Base-by-base conservation (phyloP, 129 eudicot genomes). In the Helichrysum umbraculigerum region DNA sequence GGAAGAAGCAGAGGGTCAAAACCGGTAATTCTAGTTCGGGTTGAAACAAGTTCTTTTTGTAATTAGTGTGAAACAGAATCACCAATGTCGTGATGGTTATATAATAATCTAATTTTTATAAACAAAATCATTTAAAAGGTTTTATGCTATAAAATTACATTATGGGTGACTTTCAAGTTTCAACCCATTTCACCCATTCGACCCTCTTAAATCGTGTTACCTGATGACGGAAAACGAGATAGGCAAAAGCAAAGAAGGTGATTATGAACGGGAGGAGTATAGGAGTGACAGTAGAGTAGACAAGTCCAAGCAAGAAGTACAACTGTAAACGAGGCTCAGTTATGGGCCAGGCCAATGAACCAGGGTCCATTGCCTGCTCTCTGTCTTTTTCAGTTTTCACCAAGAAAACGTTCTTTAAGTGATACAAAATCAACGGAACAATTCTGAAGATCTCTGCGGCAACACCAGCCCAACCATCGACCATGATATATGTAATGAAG, bases 381-480 rank as follows among this genome's bases (percentile, higher is more conserved):
- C 96, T 75, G 88, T 92, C 98, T 65, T 74, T 80, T 44, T 92
- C 96, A 12, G 98, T 92, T 81, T 92, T 92, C 59, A 92, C 98
- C 87, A 92, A 81, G 69, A 92, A 89, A 22, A 91, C 50, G 52
- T 92, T 92, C 86, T 92, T 92, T n/a, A 89, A 65, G 73, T 92
- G 98, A 74, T 84, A 92, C 51, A 86, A 2, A 37, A 89, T 33
- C 71, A 92, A 68, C 0, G 98, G 98, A 83, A 88, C 83, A 71
- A 89, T 59, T 70, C 98, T 82, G 33, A 92, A 54, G 68, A 92
- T 77, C 85, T 92, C 98, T 19, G 91, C 96, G 60, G 98, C 98
- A 52, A 92, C 74, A 16, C 93, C 93, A 42, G 98, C 88, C 98
- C 98, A 92, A 72, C 98, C 98, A 64, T 92, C 98, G 19, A 92